Conservation (phyloP, 148 eudicot species). For the Silene uniflora region DNA sequence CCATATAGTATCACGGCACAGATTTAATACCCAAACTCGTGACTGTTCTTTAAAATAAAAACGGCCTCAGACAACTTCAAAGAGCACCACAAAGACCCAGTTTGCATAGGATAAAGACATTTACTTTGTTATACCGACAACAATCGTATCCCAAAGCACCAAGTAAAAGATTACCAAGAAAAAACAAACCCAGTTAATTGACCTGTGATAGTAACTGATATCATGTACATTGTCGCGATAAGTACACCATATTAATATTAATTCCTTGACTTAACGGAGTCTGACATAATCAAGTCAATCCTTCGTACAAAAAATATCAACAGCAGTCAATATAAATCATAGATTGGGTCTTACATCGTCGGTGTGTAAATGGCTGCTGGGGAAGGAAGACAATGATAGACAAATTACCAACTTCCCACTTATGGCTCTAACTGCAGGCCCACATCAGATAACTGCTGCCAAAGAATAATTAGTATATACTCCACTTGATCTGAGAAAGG, state of each 20-base stretch:
- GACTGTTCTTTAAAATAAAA: background rate
- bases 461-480: slow-evolving; percentile 35
- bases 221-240: slow-evolving; percentile 12
- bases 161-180: background rate
- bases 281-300: slow-evolving; percentile 18
- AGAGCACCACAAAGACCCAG: background rate
- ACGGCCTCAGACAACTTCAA: background rate
- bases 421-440: slow-evolving; percentile 18
- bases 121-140: slow-evolving; percentile 21
- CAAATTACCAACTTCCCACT: slow-evolving; percentile 24
- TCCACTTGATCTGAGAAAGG: slow-evolving; percentile 9
- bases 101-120: slow-evolving; percentile 16
- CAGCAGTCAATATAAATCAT: slow-evolving; percentile 27
- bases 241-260: slow-evolving; percentile 16
- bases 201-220: slow-evolving; percentile 8
- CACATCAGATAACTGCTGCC: slow-evolving; percentile 27
- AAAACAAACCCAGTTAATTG: slow-evolving; percentile 18
- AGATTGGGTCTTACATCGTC: slow-evolving; percentile 16
- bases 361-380: slow-evolving; percentile 18
- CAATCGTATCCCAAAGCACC: slow-evolving; percentile 16
- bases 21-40: no score
- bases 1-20: no score
- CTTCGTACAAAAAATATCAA: slow-evolving; percentile 20
- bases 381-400: slow-evolving; percentile 27
- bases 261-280: slow-evolving; percentile 21